Percentiles rank a stretch among this genome's conserved stretches.
phyloP scores from a whole-genome alignment of 768 basidiomycete species.

The Mycena capillaripes region DNA sequence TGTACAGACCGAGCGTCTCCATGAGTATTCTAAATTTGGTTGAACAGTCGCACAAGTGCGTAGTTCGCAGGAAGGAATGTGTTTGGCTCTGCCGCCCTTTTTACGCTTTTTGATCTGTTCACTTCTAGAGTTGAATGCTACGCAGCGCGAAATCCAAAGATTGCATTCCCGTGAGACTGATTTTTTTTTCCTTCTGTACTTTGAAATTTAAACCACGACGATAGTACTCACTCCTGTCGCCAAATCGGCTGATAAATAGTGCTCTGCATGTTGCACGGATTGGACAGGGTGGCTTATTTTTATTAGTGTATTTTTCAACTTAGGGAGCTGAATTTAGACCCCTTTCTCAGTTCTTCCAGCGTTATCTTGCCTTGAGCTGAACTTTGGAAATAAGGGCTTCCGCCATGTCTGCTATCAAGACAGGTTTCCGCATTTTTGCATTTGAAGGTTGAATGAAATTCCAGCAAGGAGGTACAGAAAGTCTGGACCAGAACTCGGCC shows the following conservation, averaged over 20 bases:
- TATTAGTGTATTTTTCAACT: no score
- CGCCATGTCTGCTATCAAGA: no score
- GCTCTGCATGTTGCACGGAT: no score
- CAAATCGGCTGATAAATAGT: not conserved
- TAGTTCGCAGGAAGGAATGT: conserved; percentile 15
- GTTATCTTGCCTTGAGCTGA: no score
- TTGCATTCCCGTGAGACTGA: not conserved
- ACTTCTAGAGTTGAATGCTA: conserved; percentile 10
- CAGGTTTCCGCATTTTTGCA: no score
- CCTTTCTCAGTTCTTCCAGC: no score
- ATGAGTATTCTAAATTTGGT: not conserved
- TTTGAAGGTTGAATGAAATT: no score
- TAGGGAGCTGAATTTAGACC: no score
- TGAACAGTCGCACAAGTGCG: conserved; percentile 6
- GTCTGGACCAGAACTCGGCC: no score
- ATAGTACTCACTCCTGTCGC: not conserved
- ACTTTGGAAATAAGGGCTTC: no score
- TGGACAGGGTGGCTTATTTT: no score
- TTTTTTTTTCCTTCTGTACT: not conserved
- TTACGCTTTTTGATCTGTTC: not conserved
- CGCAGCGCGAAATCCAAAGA: conserved; percentile 4
- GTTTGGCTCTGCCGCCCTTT: not conserved
- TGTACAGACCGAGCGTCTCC: not conserved
- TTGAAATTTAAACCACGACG: not conserved
- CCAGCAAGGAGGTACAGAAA: no score